Percentiles rank a stretch among this genome's conserved stretches.
Conservation (phyloP, 805 yeast species). For the Cyberlindnera meyerae region DNA sequence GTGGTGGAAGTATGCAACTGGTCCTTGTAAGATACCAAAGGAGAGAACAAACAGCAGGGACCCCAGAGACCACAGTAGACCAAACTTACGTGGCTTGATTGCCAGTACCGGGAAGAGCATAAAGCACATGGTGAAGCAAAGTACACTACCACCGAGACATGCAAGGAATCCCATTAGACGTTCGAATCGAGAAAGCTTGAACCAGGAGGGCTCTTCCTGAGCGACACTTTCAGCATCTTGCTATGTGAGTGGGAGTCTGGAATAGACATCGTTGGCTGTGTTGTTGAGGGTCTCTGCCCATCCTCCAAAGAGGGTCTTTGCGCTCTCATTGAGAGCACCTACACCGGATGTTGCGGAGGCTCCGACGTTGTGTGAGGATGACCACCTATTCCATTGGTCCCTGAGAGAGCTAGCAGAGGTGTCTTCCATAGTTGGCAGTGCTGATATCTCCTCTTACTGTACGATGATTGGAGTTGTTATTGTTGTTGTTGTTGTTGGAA, state of each 20-base stretch:
- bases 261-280: slow-evolving; percentile 53
- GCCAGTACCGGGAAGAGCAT: slow-evolving; percentile 86
- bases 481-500: neutral
- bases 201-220: slow-evolving; percentile 72
- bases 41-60: slow-evolving; percentile 80
- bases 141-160: slow-evolving; percentile 70
- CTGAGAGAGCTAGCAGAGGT: slow-evolving; percentile 27
- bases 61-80: slow-evolving; percentile 86
- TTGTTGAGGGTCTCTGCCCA: slow-evolving; percentile 35
- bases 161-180: slow-evolving; percentile 71
- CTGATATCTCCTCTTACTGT: no score
- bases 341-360: slow-evolving; percentile 7
- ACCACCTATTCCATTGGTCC: slow-evolving; percentile 38
- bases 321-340: slow-evolving; percentile 28
- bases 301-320: slow-evolving; percentile 33
- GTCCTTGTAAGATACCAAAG: slow-evolving; percentile 91
- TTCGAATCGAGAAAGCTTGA: slow-evolving; percentile 70
- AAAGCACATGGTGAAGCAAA: slow-evolving; percentile 78
- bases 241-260: slow-evolving; percentile 59
- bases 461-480: neutral
- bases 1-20: slow-evolving; percentile 71
- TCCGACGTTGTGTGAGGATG: slow-evolving; percentile 23
- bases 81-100: slow-evolving; percentile 86
- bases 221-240: slow-evolving; percentile 38
- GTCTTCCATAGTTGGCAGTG: slow-evolving; percentile 17